These are phyloP conservation scores for Trypanosoma cruzi DNA, from an alignment of 208 protist species.

Conservation along the genomic window DNA sequence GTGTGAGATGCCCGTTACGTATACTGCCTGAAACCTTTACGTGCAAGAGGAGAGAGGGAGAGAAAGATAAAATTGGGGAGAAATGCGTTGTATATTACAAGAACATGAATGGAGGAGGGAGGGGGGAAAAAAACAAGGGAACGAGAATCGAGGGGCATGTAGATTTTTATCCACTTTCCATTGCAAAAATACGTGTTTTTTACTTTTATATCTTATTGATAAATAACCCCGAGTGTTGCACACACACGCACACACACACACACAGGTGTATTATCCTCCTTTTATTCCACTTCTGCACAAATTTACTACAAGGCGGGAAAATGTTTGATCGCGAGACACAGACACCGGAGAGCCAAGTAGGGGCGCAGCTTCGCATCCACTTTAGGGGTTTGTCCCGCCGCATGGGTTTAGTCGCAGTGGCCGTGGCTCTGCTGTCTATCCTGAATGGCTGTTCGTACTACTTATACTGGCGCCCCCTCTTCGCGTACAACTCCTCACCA, in stretches of 20 bases:
- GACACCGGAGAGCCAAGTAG: slow-evolving; percentile 15
- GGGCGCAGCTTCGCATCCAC: slow-evolving; percentile 25
- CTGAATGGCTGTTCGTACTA: slow-evolving; percentile 41
- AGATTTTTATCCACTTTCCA: not conserved
- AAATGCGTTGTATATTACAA: no score
- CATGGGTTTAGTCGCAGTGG: slow-evolving; percentile 10
- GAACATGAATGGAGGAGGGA: not conserved
- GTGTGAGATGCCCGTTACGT: slow-evolving; percentile 10
- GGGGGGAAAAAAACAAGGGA: not conserved
- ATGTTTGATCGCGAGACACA: slow-evolving; percentile 16
- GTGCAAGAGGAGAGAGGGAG: not conserved
- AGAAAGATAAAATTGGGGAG: not conserved
- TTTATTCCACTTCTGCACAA: not conserved
- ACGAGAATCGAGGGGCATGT: not conserved
- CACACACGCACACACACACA: not conserved
- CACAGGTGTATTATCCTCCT: not conserved
- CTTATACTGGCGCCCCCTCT: slow-evolving; percentile 29
- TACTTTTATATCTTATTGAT: not conserved
- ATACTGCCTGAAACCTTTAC: not conserved
- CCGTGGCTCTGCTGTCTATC: slow-evolving; percentile 13
- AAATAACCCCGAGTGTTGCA: not conserved
- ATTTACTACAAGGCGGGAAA: not conserved
- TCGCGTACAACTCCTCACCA: not conserved
- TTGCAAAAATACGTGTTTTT: not conserved
- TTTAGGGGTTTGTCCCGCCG: slow-evolving; percentile 20